Conservation (phyloP, 805 yeast genomes). For the fission yeast (Schizosaccharomyces pombe) region DNA sequence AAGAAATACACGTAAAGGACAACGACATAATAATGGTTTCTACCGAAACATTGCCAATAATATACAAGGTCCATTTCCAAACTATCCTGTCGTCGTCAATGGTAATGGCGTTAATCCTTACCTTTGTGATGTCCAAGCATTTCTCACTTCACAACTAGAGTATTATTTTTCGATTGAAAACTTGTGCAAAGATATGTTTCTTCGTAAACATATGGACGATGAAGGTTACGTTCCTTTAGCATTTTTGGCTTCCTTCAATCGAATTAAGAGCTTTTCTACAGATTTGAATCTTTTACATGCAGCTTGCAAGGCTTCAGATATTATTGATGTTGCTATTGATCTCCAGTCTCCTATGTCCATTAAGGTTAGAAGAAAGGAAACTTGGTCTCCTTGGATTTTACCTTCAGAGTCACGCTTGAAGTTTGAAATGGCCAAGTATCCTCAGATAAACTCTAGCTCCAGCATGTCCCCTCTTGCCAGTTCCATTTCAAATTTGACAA, state of each 20-base stretch:
- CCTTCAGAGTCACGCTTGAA: conserved; percentile 25
- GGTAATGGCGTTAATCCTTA: background rate
- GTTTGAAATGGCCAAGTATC: conserved; percentile 12
- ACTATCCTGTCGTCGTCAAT: background rate
- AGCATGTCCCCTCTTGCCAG: background rate
- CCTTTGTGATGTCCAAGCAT: background rate
- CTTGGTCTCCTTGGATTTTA: conserved; percentile 48
- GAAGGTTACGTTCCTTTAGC: conserved; percentile 48
- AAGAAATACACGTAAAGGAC: too few species aligned
- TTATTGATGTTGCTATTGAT: conserved; percentile 22
- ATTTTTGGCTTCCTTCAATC: conserved; percentile 44
- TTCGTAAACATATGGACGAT: conserved; percentile 59
- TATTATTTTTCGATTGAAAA: conserved; percentile 81
- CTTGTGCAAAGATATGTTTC: conserved; percentile 56
- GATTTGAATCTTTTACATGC: conserved; percentile 29
- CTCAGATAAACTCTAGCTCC: conserved; percentile 16
- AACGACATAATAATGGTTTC: background rate
- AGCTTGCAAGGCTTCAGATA: conserved; percentile 30
- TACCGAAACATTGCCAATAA: background rate
- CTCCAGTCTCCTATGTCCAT: conserved; percentile 18
- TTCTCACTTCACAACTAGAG: conserved; percentile 18
- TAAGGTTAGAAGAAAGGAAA: conserved; percentile 35
- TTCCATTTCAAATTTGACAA: background rate
- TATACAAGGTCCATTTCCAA: background rate
- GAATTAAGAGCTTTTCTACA: conserved; percentile 42